Conservation (phyloP, 1,139 yeast species). For the Magnusiomyces tetraspermus region DNA sequence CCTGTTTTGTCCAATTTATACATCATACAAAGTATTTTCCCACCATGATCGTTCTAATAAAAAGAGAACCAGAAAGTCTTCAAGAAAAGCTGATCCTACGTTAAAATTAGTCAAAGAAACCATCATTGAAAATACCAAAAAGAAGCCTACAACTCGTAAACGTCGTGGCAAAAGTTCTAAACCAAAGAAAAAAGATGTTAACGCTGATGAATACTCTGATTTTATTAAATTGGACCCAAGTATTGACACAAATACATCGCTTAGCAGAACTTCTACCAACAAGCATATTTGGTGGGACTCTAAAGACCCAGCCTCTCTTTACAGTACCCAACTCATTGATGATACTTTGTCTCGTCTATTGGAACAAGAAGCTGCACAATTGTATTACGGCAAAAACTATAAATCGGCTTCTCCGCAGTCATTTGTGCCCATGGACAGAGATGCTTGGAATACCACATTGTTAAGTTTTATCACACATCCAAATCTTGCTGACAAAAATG, state of each 20-base stretch:
- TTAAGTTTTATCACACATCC: background rate
- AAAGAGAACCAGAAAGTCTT: background rate
- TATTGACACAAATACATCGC: background rate
- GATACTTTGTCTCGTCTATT: background rate
- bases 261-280: background rate
- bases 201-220: background rate
- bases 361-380: background rate
- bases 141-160: no score
- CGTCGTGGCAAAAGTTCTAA: background rate
- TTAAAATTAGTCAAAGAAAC: background rate
- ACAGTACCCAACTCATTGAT: background rate
- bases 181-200: background rate
- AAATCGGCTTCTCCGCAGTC: background rate
- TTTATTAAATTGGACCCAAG: background rate
- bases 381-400: background rate
- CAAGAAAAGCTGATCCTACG: background rate
- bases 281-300: background rate
- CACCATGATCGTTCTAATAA: background rate
- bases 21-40: background rate
- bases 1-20: background rate
- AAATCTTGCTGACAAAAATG: background rate
- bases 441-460: background rate
- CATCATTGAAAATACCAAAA: background rate
- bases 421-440: background rate
- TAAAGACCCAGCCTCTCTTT: background rate